Percentiles rank a stretch among this genome's conserved stretches.
Evolutionary conservation across 805 yeast species (phyloP).

Genomic region (Isabelozyma rhagii): DNA sequence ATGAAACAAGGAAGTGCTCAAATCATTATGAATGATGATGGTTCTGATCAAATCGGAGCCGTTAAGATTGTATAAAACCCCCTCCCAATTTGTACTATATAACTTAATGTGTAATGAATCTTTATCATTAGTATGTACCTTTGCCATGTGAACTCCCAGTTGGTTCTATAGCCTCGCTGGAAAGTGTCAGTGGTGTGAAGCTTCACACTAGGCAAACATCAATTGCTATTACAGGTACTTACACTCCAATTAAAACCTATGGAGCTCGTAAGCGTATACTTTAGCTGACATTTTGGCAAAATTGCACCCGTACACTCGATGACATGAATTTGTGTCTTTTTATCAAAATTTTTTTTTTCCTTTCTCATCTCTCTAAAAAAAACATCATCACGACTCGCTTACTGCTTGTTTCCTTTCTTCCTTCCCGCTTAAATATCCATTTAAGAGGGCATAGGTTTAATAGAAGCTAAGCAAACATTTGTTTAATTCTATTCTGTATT

Average conservation of each 20-base stretch:
- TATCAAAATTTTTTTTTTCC: constrained; percentile 4
- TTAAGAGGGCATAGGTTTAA: constrained; percentile 40
- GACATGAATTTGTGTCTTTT: constrained; percentile 5
- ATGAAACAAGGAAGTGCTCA: constrained; percentile 72
- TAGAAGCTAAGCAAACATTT: neutral
- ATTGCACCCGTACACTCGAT: constrained; percentile 14
- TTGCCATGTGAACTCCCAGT: neutral
- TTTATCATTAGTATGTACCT: neutral
- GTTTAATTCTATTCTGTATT: neutral
- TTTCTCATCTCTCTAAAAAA: constrained; percentile 2
- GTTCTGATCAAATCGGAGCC: constrained; percentile 58
- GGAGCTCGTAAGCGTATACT: neutral
- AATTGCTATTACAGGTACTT: neutral
- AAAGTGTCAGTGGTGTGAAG: neutral
- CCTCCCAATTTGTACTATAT: constrained; percentile 8
- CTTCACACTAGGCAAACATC: neutral
- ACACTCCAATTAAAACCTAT: neutral
- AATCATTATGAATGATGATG: constrained; percentile 62
- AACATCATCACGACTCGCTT: constrained; percentile 4
- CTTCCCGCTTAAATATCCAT: constrained; percentile 45
- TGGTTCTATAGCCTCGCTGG: neutral
- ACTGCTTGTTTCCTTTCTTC: constrained; percentile 17
- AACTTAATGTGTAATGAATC: neutral
- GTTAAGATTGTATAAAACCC: constrained; percentile 58
- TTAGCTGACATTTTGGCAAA: neutral